Evolutionary conservation across 139 green algal species (phyloP), one percentile per base, ranked within the genome.

Genomic region (Pleodorina starrii): DNA sequence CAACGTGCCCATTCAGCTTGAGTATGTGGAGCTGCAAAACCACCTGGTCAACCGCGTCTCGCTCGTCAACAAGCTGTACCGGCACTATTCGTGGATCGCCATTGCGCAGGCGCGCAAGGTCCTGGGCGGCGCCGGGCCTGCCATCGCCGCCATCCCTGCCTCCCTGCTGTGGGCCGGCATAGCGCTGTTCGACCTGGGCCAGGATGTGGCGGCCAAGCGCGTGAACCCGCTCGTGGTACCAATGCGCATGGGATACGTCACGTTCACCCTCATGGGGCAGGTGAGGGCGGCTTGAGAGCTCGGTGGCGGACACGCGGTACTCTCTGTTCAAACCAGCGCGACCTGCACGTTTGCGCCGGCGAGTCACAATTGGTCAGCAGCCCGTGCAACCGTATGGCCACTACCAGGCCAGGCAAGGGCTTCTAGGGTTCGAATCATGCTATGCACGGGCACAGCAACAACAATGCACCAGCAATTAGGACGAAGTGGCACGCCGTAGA

Each of bases 1-100:
- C 92, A 97, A 98, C 86, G 96, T 97, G 71, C 93, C 94, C 43
- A 95, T 98, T 40, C 43, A 88, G 69, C 94, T 98, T 66, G 76
- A 79, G 14, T 60, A 42, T 57, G 51, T 93, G 12, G 46, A 63
- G 0, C 68, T 92, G 44, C 35, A 87, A 29, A 94, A 92, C 84
- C 60, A 82, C 78, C 89, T 95, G 38, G 84, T 94, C 68, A 93
- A 95, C 75, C 90, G 87, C 79, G 87, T 93, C 35, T 89, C 79
- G 46, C 83, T 94, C 1, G 12, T 87, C 35, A 93, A 91, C 86
- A 85, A 90, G 71, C 90, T 98, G 21, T 79, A 63, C 5, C 92
- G 96, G 5, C 95, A 98, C 91, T 98, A 98, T 94, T 90, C 75
- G 21, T 90, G 91, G 68, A 90, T 94, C 21, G 92, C 63, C 9